Percentiles rank a stretch among this genome's conserved stretches.
Evolutionary conservation across 108 stramenopile genomes (phyloP).

Genomic region (Schizochytrium sp.): DNA sequence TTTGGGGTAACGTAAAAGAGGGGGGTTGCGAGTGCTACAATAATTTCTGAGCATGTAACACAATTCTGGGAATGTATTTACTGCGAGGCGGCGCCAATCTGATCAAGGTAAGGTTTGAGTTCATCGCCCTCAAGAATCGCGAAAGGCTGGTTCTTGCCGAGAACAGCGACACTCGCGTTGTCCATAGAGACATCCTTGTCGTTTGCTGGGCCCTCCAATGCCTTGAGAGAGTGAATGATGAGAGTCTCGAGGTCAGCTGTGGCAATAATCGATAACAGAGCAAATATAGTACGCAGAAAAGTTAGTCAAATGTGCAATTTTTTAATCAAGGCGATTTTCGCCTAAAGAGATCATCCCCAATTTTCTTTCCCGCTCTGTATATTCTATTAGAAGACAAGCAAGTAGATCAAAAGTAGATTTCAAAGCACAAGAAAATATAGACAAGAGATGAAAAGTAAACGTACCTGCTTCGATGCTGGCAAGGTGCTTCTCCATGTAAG

Average conservation of each 20-base stretch:
- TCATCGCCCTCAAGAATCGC: conserved; percentile 58
- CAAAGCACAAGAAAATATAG: too few species aligned
- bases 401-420: too few species aligned
- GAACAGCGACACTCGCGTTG: conserved; percentile 82
- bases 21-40: too few species aligned
- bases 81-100: conserved; percentile 58
- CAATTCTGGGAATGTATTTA: too few species aligned
- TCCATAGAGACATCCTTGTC: conserved; percentile 90
- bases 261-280: background rate
- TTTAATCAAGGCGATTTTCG: background rate
- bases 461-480: conserved; percentile 65
- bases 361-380: too few species aligned
- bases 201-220: conserved; percentile 88
- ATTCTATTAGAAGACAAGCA: too few species aligned
- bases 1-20: too few species aligned
- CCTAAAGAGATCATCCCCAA: too few species aligned
- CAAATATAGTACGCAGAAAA: background rate
- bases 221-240: conserved; percentile 94
- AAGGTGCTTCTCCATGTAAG: conserved; percentile 93
- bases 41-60: too few species aligned
- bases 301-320: background rate
- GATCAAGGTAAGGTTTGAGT: conserved; percentile 62
- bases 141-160: conserved; percentile 62
- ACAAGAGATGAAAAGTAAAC: background rate
- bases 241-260: conserved; percentile 81